Percentiles rank a stretch among this genome's conserved stretches.
phyloP scores from a whole-genome alignment of 2,329 filamentous ascomycete species.

The Ascochyta clinopodiicola region DNA sequence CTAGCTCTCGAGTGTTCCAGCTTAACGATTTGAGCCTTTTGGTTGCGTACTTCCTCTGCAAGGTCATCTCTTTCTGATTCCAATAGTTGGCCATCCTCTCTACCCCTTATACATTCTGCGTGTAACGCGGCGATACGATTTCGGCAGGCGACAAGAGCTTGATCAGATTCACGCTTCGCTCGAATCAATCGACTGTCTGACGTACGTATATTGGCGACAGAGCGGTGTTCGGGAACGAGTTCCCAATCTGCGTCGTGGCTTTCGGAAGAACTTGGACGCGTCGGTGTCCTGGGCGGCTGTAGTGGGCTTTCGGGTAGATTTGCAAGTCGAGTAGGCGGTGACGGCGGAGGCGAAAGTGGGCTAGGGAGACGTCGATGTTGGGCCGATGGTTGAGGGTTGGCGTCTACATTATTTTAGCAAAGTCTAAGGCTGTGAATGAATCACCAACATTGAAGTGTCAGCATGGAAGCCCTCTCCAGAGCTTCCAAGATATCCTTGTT shows the following conservation, averaged over 20 bases:
- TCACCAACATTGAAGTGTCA: slow-evolving; percentile 47
- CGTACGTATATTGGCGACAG: slow-evolving; percentile 34
- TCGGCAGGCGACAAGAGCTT: slow-evolving; percentile 45
- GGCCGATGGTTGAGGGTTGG: slow-evolving; percentile 29
- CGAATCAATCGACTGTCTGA: slow-evolving; percentile 44
- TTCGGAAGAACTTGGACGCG: slow-evolving; percentile 27
- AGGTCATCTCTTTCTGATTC: slow-evolving; percentile 27
- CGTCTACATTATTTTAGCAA: slow-evolving; percentile 29
- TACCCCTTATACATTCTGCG: slow-evolving; percentile 37
- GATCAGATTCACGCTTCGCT: slow-evolving; percentile 47
- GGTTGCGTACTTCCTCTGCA: slow-evolving; percentile 35
- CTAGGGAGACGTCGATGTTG: slow-evolving; percentile 30
- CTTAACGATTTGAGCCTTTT: slow-evolving; percentile 38
- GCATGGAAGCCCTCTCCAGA: slow-evolving; percentile 44
- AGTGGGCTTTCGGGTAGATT: slow-evolving; percentile 22
- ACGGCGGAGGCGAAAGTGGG: slow-evolving; percentile 44
- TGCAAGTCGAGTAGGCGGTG: slow-evolving; percentile 36
- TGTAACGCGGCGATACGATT: slow-evolving; percentile 44
- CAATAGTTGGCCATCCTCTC: slow-evolving; percentile 29
- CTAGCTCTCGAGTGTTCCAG: slow-evolving; percentile 36
- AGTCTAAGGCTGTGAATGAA: not conserved
- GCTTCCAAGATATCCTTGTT: slow-evolving; percentile 48
- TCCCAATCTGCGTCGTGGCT: slow-evolving; percentile 35
- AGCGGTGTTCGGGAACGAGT: slow-evolving; percentile 8
- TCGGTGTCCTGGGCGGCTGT: slow-evolving; percentile 31